Evolutionary conservation across 257 asterid species (phyloP), one percentile per base, ranked within the genome.

Genomic region (Primulina tabacum): DNA sequence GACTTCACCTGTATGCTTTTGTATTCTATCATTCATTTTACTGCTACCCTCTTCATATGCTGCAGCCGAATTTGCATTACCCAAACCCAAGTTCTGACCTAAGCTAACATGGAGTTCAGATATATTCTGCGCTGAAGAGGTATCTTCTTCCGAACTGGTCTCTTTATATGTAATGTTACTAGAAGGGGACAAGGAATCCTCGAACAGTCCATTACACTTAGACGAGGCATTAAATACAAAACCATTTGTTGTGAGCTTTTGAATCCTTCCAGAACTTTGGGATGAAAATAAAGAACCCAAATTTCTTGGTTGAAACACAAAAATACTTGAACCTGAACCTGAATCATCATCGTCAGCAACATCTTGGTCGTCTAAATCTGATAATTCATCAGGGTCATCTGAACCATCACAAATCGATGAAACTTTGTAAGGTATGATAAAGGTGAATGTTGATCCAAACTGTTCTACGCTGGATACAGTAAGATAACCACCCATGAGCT

Each of bases 401-500:
- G 90, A 87, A 68, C 76, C 75, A 50, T 87, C 95, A 43, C 79
- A 79, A 38, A 60, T 38, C 7, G 81, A 79, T 6, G 96, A 92
- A 40, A 87, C 88, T 72, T 82, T 92, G 81, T 89, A 86, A 62
- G 98, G 95, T 24, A 92, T 75, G 37, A 89, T 74, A 69, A 92
- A 92, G 24, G 95, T 89, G 69, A 92, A 92, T 67, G 90, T 92
- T 1, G 96, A 92, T 7, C 98, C 98, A 16, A 76, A 70, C 65
- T 88, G 82, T 69, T 86, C 98, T 60, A 76, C 77, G 73, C 96
- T 89, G 6, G 89, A 82, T 32, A 92, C 95, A 0, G 95, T 83
- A 43, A 92, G 87, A 57, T 78, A 85, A 72, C 98, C 98, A 10
- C 98, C 98, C 98, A 92, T 92, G 69, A 92, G 98, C 82, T 92